Evolutionary conservation across 805 yeast genomes (phyloP).

Genomic region (Myxozyma lipomycoides): DNA sequence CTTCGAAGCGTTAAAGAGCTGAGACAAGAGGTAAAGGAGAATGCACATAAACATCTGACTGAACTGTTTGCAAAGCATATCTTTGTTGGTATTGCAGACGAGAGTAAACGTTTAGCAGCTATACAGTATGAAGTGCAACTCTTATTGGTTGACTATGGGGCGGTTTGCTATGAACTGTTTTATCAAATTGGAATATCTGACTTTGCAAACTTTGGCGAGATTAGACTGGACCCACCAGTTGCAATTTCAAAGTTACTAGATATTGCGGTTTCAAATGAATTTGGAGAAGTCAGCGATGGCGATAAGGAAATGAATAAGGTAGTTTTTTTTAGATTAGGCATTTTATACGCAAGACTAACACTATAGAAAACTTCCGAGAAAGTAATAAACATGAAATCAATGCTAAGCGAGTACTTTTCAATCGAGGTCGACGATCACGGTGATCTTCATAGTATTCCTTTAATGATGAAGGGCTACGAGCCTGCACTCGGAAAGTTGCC

Average conservation of each 20-base stretch:
- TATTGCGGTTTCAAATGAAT: conserved; percentile 33
- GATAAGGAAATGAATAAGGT: conserved; percentile 12
- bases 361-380: conserved; percentile 8
- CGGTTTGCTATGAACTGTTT: conserved; percentile 58
- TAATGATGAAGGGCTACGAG: conserved; percentile 57
- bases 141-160: conserved; percentile 74
- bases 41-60: conserved; percentile 47
- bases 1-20: conserved; percentile 59
- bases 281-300: conserved; percentile 12
- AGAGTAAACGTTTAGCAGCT: conserved; percentile 64
- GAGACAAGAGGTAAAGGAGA: conserved; percentile 38
- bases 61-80: conserved; percentile 64
- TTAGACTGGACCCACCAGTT: conserved; percentile 41
- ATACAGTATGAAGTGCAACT: conserved; percentile 78
- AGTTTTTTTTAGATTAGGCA: neutral
- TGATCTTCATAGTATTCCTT: conserved; percentile 54
- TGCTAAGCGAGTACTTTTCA: conserved; percentile 78
- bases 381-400: conserved; percentile 56
- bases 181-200: conserved; percentile 77
- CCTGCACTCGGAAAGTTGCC: conserved; percentile 68
- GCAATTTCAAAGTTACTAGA: conserved; percentile 41
- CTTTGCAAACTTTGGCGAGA: conserved; percentile 74
- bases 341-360: neutral
- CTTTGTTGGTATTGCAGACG: conserved; percentile 81
- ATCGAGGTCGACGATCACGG: conserved; percentile 40